These are phyloP conservation scores for Starmerella gropengiesseri DNA, from an alignment of 805 yeast species.

Conservation along the genomic window DNA sequence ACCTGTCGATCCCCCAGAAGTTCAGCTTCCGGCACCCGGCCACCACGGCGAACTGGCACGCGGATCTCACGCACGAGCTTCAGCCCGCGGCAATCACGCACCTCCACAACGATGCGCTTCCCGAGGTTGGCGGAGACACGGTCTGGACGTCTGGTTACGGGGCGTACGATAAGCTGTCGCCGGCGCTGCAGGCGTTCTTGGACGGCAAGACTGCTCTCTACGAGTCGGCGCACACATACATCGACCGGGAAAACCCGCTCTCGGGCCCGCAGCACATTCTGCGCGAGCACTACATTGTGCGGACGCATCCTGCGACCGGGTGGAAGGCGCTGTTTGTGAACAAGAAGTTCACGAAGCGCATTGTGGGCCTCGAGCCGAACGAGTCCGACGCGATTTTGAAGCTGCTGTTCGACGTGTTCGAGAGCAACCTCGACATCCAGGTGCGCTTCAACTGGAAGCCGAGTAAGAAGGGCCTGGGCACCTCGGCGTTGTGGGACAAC, in stretches of 20 bases:
- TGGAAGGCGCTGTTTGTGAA: constrained; percentile 49
- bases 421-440: constrained; percentile 32
- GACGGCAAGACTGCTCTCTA: constrained; percentile 55
- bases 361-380: constrained; percentile 61
- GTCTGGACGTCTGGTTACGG: constrained; percentile 45
- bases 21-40: constrained; percentile 27
- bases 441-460: constrained; percentile 42
- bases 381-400: constrained; percentile 54
- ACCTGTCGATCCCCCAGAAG: constrained; percentile 34
- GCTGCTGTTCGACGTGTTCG: constrained; percentile 37
- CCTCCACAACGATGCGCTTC: constrained; percentile 50
- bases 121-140: constrained; percentile 47
- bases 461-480: constrained; percentile 28
- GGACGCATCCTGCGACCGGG: constrained; percentile 57
- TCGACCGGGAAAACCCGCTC: constrained; percentile 33
- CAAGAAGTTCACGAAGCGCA: constrained; percentile 50
- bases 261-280: constrained; percentile 30
- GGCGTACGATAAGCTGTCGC: constrained; percentile 44
- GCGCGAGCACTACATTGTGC: constrained; percentile 48
- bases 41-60: constrained; percentile 43
- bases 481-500: constrained; percentile 45
- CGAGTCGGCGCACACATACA: constrained; percentile 32
- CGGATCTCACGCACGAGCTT: constrained; percentile 65
- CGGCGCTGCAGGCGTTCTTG: constrained; percentile 38
- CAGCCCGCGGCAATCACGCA: constrained; percentile 67